phyloP scores from a whole-genome alignment of 306 rosid genomes.

The Ochetophila trinervis region DNA sequence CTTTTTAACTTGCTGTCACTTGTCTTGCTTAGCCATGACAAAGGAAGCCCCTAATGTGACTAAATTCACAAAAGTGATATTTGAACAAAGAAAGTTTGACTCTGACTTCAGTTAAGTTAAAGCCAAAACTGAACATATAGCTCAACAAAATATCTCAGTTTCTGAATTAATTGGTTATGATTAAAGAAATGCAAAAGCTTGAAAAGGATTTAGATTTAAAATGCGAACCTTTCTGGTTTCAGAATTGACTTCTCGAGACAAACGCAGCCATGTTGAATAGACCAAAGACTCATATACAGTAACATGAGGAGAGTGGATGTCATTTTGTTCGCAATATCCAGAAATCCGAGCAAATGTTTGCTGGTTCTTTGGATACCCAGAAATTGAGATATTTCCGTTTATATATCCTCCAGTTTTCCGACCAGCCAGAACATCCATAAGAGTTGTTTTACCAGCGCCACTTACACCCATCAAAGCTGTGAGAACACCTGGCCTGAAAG shows the following conservation, averaged over 20 bases:
- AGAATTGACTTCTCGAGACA: conserved; percentile 41
- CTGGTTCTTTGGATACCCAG: conserved; percentile 24
- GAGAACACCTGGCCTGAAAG: conserved; percentile 28
- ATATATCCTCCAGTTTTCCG: conserved; percentile 26
- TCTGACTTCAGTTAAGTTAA: too few species aligned
- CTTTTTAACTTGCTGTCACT: not conserved
- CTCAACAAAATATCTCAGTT: too few species aligned
- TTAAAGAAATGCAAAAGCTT: not conserved
- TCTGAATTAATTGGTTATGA: too few species aligned
- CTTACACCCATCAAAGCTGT: conserved; percentile 31
- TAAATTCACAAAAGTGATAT: too few species aligned
- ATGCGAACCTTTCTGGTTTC: conserved; percentile 52
- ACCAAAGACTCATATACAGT: conserved; percentile 57
- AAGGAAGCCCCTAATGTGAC: too few species aligned
- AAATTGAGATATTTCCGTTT: conserved; percentile 16
- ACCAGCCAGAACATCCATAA: conserved; percentile 28
- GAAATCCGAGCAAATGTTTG: conserved; percentile 24
- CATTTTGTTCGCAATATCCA: conserved; percentile 29
- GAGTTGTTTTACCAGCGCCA: conserved; percentile 26
- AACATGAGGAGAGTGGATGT: conserved; percentile 61
- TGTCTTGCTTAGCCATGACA: too few species aligned
- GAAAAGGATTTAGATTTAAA: not conserved
- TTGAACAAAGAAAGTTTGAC: too few species aligned
- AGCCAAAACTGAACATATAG: too few species aligned
- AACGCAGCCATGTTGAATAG: conserved; percentile 62